Evolutionary conservation across 768 basidiomycete species (phyloP).

Genomic region (Termitomyces sp.): DNA sequence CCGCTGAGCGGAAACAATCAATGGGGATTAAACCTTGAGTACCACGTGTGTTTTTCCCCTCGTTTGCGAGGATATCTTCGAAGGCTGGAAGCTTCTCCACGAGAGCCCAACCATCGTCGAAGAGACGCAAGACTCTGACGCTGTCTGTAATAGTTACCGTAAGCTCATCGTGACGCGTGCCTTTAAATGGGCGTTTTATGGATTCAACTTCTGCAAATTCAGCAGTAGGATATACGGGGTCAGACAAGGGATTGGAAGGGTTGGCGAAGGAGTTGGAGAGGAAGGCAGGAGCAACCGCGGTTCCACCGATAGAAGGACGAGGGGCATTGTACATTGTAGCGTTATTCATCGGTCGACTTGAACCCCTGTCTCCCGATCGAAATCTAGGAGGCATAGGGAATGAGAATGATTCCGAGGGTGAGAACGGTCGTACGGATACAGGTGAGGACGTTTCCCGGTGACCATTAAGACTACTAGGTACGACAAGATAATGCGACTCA

Average conservation of each 20-base stretch:
- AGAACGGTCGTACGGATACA: conserved; percentile 62
- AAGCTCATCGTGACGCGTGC: conserved; percentile 56
- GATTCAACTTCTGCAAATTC: conserved; percentile 38
- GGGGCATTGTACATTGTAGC: conserved; percentile 3
- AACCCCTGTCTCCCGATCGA: conserved; percentile 17
- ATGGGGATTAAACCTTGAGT: conserved; percentile 56
- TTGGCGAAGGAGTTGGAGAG: conserved; percentile 23
- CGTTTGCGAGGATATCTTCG: conserved; percentile 20
- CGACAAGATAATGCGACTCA: conserved; percentile 36
- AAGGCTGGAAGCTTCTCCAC: conserved; percentile 37
- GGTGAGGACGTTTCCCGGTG: conserved; percentile 32
- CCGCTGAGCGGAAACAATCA: conserved; percentile 53
- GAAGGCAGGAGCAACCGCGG: conserved; percentile 9
- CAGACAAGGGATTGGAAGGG: conserved; percentile 28
- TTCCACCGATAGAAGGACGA: conserved; percentile 2
- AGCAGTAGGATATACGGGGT: conserved; percentile 17
- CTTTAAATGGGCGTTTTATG: conserved; percentile 50
- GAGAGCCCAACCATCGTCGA: conserved; percentile 69
- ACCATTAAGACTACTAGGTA: conserved; percentile 20
- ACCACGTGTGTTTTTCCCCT: conserved; percentile 12
- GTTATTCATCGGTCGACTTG: conserved; percentile 18
- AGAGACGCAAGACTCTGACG: conserved; percentile 47
- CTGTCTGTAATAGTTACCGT: conserved; percentile 41
- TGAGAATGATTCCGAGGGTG: conserved; percentile 59
- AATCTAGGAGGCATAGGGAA: conserved; percentile 57